Conservation (phyloP, 148 eudicot species). For the Rhododendron mucronatum region DNA sequence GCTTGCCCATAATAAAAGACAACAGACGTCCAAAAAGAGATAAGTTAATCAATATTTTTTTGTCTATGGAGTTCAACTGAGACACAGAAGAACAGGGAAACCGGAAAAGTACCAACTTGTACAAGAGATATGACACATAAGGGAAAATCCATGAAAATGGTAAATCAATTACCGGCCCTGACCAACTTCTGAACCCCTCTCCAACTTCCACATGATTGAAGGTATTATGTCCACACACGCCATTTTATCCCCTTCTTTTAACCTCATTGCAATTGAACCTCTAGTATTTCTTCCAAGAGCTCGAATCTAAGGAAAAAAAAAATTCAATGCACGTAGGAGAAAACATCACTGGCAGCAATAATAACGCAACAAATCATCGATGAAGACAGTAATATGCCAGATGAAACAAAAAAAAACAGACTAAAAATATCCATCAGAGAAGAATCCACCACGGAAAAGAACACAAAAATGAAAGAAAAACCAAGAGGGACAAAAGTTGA, state of each 20-base stretch:
- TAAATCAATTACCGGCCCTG: conserved; percentile 47
- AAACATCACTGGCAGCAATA: not conserved
- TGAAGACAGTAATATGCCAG: not conserved
- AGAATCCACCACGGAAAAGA: not conserved
- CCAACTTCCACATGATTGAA: conserved; percentile 45
- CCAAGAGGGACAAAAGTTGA: not conserved
- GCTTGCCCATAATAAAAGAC: not conserved
- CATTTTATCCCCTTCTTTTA: conserved; percentile 73
- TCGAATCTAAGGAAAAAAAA: conserved; percentile 51
- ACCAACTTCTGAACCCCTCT: conserved; percentile 33
- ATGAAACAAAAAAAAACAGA: not conserved
- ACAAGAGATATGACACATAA: not conserved
- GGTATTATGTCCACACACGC: conserved; percentile 93
- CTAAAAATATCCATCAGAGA: not conserved
- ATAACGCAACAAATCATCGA: not conserved
- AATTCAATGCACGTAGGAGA: conserved; percentile 6
- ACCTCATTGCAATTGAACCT: conserved; percentile 86
- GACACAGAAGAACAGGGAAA: not conserved
- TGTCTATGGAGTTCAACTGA: not conserved
- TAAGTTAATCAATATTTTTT: not conserved
- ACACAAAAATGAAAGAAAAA: not conserved
- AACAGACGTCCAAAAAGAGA: not conserved
- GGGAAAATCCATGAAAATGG: not conserved
- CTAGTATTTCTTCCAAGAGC: conserved; percentile 83
- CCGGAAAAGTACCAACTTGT: not conserved